Percentiles rank a stretch among this genome's conserved stretches.
phyloP scores from a whole-genome alignment of 2,329 filamentous ascomycete genomes.

The Cyphellophora europaea region DNA sequence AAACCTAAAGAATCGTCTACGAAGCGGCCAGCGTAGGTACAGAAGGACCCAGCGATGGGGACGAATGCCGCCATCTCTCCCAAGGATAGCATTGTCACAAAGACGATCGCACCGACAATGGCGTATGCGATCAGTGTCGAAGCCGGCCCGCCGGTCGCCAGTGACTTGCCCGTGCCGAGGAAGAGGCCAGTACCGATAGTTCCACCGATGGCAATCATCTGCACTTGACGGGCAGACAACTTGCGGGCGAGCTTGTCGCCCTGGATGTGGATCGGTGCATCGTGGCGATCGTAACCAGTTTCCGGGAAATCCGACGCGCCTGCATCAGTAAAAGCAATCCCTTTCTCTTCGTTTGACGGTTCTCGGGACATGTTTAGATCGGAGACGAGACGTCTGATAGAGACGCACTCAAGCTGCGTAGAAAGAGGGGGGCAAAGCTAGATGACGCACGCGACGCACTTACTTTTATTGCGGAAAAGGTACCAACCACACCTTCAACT shows the following conservation, averaged over 20 bases:
- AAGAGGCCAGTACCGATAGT: constrained; percentile 87
- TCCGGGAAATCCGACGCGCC: too few relatives aligned
- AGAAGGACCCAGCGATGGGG: constrained; percentile 83
- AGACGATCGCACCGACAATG: constrained; percentile 77
- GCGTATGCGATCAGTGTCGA: constrained; percentile 67
- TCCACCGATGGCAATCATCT: constrained; percentile 64
- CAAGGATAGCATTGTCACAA: constrained; percentile 79
- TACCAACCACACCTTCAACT: too few relatives aligned
- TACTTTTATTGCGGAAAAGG: too few relatives aligned
- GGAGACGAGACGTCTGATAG: too few relatives aligned
- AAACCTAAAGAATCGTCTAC: constrained; percentile 60
- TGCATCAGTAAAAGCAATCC: too few relatives aligned
- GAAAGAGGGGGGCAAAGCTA: too few relatives aligned
- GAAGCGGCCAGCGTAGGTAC: constrained; percentile 82
- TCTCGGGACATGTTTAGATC: too few relatives aligned
- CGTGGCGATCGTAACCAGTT: constrained; percentile 39
- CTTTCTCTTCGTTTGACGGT: too few relatives aligned
- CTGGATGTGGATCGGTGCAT: constrained; percentile 38
- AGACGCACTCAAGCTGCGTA: too few relatives aligned
- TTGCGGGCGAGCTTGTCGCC: constrained; percentile 45
- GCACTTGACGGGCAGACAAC: constrained; percentile 47
- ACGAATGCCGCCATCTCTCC: constrained; percentile 90
- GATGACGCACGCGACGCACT: too few relatives aligned
- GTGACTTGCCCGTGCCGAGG: constrained; percentile 66
- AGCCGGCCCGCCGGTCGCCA: constrained; percentile 59